A percentile compares a stretch with the other conserved stretches of the same genome.
These are phyloP conservation scores for Didymella glomerata DNA, from an alignment of 2,329 filamentous ascomycete species.

Conservation along the genomic window DNA sequence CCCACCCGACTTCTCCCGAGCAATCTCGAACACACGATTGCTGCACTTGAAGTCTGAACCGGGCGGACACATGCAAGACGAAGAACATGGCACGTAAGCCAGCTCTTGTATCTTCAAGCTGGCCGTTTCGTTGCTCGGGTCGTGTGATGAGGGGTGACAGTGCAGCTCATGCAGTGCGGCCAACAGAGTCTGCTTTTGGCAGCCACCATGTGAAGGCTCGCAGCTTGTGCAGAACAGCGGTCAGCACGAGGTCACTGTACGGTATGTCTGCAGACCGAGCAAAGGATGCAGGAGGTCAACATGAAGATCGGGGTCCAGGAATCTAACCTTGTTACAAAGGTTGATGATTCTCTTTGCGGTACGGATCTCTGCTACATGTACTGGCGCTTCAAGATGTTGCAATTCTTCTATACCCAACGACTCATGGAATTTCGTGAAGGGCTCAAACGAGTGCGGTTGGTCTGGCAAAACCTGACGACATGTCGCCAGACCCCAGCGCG, in stretches of 20 bases:
- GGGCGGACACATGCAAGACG: neutral
- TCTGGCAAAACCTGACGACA: slow-evolving; percentile 48
- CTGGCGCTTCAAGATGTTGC: slow-evolving; percentile 30
- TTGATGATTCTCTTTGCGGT: neutral
- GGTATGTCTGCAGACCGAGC: neutral
- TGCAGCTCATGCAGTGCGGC: slow-evolving; percentile 12
- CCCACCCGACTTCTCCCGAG: slow-evolving; percentile 9
- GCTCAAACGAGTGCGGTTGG: slow-evolving; percentile 50
- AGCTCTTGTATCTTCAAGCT: neutral
- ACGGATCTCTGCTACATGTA: neutral
- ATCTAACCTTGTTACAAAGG: neutral
- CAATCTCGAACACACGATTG: neutral
- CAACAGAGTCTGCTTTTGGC: slow-evolving; percentile 5
- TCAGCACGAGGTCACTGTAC: slow-evolving; percentile 6
- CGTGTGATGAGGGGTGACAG: neutral
- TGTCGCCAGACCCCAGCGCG: slow-evolving; percentile 46
- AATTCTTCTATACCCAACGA: slow-evolving; percentile 46
- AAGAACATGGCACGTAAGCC: neutral
- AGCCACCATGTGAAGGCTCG: slow-evolving; percentile 4
- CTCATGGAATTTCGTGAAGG: slow-evolving; percentile 44
- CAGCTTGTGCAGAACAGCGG: slow-evolving; percentile 19
- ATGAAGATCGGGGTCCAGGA: neutral
- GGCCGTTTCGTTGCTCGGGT: neutral
- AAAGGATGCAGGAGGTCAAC: neutral
- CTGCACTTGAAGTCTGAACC: neutral